Evolutionary conservation across 116 monocot species (phyloP).

Genomic region (Zostera marina): DNA sequence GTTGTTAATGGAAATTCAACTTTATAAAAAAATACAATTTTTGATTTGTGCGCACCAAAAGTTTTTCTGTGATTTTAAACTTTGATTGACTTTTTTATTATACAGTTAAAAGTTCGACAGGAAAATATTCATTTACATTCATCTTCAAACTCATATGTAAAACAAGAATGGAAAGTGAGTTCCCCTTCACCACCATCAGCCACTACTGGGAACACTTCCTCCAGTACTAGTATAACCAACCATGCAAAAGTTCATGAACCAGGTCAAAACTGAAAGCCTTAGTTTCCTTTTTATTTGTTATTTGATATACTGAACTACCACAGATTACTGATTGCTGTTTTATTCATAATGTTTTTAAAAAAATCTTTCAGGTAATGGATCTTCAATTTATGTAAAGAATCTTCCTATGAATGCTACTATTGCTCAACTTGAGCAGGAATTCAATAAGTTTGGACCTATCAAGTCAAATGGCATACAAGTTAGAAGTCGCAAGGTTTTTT

Average conservation of each 20-base stretch:
- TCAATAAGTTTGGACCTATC: slow-evolving; percentile 78
- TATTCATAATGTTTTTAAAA: neutral
- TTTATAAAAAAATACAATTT: no score
- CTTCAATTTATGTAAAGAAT: slow-evolving; percentile 65
- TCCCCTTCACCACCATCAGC: slow-evolving; percentile 19
- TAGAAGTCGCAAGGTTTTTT: slow-evolving; percentile 78
- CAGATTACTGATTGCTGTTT: neutral
- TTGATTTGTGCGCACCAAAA: neutral
- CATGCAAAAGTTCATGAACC: slow-evolving; percentile 31
- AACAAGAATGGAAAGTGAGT: slow-evolving; percentile 17
- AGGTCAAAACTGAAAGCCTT: slow-evolving; percentile 30
- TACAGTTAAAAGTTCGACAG: slow-evolving; percentile 73
- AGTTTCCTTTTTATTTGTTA: neutral
- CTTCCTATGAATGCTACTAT: slow-evolving; percentile 59
- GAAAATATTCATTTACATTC: slow-evolving; percentile 27
- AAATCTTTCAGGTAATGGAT: slow-evolving; percentile 41
- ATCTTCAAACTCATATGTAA: slow-evolving; percentile 17
- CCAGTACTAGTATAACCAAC: slow-evolving; percentile 29
- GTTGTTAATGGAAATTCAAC: no score
- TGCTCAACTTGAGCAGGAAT: slow-evolving; percentile 71
- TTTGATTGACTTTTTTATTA: neutral
- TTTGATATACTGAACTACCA: neutral
- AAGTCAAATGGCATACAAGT: slow-evolving; percentile 80
- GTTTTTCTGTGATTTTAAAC: neutral
- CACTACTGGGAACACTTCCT: slow-evolving; percentile 17